Evolutionary conservation across 164 flowering plant species (phyloP), one percentile per base, ranked within the genome.

Genomic region (Aristolochia fimbriata): DNA sequence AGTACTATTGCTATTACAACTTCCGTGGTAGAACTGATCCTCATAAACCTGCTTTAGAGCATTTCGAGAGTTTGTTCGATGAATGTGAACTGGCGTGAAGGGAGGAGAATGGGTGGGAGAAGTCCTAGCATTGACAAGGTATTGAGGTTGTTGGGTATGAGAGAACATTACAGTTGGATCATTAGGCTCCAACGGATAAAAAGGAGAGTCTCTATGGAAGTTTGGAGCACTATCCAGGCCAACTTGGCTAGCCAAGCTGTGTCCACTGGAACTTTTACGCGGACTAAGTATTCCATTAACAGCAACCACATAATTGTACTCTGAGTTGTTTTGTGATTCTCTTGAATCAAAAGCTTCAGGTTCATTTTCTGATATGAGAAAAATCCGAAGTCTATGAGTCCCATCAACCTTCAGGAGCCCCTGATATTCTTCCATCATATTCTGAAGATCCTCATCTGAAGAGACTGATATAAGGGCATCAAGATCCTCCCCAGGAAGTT

Each of bases 401-500:
- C 80, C 82, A 27, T 68, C 87, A 45, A 50, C 45, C 59, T 67
- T 72, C 67, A 84, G 84, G 19, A 78, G 68, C 65, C 81, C 92
- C 57, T 73, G 71, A 65, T 81, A 87, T 61, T 90, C 97, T 63
- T 87, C 97, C 14, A 85, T 80, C 97, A 90, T 79, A 61, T 81
- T 81, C 55, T 76, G 84, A 60, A 87, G 87, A 75, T 90, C 97
- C 64, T 87, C 95, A 71, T 87, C 86, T 0, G 88, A 83, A 22
- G 83, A 83, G 31, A 90, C 88, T 22, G 97, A 87, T 57, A 90
- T 79, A 15, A 90, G 85, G 11, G 97, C 83, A 75, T 90, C 97
- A 62, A 90, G 83, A 70, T 90, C 97, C 74, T 90, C 97, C 12
- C 87, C 92, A 5, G 97, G 97, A 33, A 90, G 90, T 74, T 90